Percentiles rank a stretch among this genome's conserved stretches.
phyloP scores from a whole-genome alignment of 495 filamentous ascomycete species.

The Neurospora terricola region DNA sequence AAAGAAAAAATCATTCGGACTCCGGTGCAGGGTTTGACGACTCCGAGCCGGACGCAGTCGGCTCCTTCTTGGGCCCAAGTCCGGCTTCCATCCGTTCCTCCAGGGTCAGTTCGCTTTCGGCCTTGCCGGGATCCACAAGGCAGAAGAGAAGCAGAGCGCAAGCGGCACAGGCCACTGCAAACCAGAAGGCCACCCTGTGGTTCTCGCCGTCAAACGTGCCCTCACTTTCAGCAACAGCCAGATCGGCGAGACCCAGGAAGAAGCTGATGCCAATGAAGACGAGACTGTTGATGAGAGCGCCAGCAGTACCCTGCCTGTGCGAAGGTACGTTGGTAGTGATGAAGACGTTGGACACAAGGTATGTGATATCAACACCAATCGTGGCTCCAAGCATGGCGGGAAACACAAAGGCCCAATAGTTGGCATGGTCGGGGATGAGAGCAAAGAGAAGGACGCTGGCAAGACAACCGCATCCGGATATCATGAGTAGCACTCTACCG shows the following conservation, averaged over 20 bases:
- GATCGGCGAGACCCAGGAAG: conserved; percentile 66
- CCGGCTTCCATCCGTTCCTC: conserved; percentile 13
- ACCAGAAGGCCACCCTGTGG: conserved; percentile 61
- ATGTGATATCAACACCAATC: conserved; percentile 74
- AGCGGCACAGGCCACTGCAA: conserved; percentile 47
- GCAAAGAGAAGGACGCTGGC: conserved; percentile 62
- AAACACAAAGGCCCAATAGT: conserved; percentile 58
- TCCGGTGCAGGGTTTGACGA: background rate
- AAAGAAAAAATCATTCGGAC: background rate
- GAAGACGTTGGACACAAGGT: conserved; percentile 76
- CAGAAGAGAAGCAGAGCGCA: conserved; percentile 45
- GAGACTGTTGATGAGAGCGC: conserved; percentile 45
- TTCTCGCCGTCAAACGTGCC: conserved; percentile 35
- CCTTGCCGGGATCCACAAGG: conserved; percentile 57
- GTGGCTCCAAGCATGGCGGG: conserved; percentile 77
- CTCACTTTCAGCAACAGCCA: conserved; percentile 43
- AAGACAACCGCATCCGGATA: conserved; percentile 57
- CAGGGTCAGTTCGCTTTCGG: conserved; percentile 52
- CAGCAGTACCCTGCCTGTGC: conserved; percentile 64
- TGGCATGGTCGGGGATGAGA: conserved; percentile 49
- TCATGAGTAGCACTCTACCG: conserved; percentile 58
- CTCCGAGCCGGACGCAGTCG: background rate
- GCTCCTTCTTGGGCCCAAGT: background rate
- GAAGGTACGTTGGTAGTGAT: conserved; percentile 66
- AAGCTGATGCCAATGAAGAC: conserved; percentile 78